These are phyloP conservation scores for Leccinum variicolor DNA, from an alignment of 768 basidiomycete genomes.

Conservation along the genomic window DNA sequence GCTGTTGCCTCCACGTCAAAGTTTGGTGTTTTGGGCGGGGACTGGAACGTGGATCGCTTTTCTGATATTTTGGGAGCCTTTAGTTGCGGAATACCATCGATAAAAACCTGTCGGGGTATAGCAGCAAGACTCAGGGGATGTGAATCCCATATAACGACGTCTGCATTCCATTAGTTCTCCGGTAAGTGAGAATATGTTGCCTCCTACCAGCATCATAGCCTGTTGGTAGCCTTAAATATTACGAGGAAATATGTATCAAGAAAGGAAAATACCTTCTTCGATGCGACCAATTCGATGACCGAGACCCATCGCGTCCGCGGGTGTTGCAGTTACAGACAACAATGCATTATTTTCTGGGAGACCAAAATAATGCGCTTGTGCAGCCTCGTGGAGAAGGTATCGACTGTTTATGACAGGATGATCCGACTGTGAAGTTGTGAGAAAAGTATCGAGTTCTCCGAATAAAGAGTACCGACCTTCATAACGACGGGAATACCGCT, in stretches of 20 bases:
- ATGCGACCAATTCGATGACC: constrained; percentile 72
- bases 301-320: constrained; percentile 65
- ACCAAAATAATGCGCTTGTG: constrained; percentile 67
- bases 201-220: constrained; percentile 48
- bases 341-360: constrained; percentile 57
- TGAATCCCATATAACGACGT: constrained; percentile 74
- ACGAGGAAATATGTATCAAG: neutral
- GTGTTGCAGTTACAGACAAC: constrained; percentile 61
- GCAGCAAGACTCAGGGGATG: constrained; percentile 75
- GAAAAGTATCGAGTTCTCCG: neutral
- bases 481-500: constrained; percentile 66
- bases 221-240: neutral
- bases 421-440: constrained; percentile 41
- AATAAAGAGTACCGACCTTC: constrained; percentile 49
- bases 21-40: constrained; percentile 56
- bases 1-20: constrained; percentile 66
- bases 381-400: constrained; percentile 69
- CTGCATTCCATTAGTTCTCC: constrained; percentile 22
- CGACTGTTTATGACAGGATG: constrained; percentile 61
- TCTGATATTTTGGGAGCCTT: constrained; percentile 39
- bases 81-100: constrained; percentile 81
- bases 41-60: constrained; percentile 40
- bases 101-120: constrained; percentile 73
- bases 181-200: neutral
- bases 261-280: constrained; percentile 36